Conservation (phyloP, 2,329 filamentous ascomycete species). For the Cordyceps militaris region DNA sequence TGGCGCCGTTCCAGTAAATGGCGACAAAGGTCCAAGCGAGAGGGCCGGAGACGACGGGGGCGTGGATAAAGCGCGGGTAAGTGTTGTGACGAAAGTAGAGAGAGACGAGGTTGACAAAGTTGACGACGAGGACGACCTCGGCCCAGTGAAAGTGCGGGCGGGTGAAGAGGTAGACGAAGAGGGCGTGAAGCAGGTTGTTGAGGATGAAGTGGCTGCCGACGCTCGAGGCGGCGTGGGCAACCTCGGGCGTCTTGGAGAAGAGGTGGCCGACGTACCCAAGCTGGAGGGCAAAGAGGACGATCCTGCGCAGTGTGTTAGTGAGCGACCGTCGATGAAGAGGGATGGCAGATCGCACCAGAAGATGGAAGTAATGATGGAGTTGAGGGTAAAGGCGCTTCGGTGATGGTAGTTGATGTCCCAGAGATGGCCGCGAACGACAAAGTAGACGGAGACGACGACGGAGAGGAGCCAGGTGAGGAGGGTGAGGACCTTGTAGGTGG, state of each 20-base stretch:
- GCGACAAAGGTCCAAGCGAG: slow-evolving; percentile 79
- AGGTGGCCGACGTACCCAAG: slow-evolving; percentile 69
- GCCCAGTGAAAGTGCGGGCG: slow-evolving; percentile 67
- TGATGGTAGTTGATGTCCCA: slow-evolving; percentile 65
- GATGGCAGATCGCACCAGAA: slow-evolving; percentile 58
- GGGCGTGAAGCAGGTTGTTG: slow-evolving; percentile 76
- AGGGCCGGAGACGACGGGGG: slow-evolving; percentile 67
- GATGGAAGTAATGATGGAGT: slow-evolving; percentile 55
- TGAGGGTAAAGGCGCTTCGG: slow-evolving; percentile 69
- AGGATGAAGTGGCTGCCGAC: slow-evolving; percentile 79
- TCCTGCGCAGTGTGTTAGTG: slow-evolving; percentile 36
- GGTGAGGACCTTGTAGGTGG: slow-evolving; percentile 69
- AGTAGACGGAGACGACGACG: slow-evolving; percentile 66
- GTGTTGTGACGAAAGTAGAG: slow-evolving; percentile 76
- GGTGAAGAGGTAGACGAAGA: slow-evolving; percentile 78
- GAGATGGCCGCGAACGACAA: slow-evolving; percentile 61
- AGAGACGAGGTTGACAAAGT: slow-evolving; percentile 72
- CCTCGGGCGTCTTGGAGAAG: slow-evolving; percentile 58
- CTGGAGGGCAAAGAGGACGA: slow-evolving; percentile 69
- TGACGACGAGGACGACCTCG: slow-evolving; percentile 68
- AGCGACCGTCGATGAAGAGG: background rate
- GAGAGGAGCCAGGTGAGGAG: slow-evolving; percentile 68
- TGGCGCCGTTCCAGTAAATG: slow-evolving; percentile 83
- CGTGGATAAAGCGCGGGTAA: slow-evolving; percentile 68
- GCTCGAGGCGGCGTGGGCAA: slow-evolving; percentile 63